Percentiles rank a stretch among this genome's conserved stretches.
phyloP scores from a whole-genome alignment of 441 rosid species.

The Pelargonium exstipulatum region DNA sequence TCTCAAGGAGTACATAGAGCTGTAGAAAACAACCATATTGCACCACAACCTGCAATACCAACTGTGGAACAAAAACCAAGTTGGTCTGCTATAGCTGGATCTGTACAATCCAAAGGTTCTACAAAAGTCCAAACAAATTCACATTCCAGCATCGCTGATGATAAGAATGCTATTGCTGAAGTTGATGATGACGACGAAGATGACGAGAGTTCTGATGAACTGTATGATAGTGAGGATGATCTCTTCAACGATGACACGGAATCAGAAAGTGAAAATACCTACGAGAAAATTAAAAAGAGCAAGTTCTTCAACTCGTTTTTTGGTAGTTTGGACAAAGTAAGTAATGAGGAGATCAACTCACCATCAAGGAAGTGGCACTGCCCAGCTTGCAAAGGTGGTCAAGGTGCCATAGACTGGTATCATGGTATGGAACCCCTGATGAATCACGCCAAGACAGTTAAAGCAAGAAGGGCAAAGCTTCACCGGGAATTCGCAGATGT shows the following conservation, averaged over 20 bases:
- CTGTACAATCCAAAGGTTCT: not conserved
- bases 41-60: not conserved
- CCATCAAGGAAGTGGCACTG: not conserved
- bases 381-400: not conserved
- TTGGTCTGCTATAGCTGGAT: slow-evolving; percentile 5
- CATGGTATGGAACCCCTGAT: slow-evolving; percentile 1
- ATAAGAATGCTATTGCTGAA: not conserved
- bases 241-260: not conserved
- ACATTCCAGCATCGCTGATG: not conserved
- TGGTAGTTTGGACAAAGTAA: not conserved
- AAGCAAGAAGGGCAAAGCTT: not conserved
- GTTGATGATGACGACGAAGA: not conserved
- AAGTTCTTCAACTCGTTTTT: not conserved
- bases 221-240: not conserved
- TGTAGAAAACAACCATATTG: not conserved
- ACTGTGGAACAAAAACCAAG: not conserved
- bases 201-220: not conserved
- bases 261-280: not conserved
- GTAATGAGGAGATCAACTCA: not conserved
- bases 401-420: slow-evolving; percentile 5
- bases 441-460: not conserved
- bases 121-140: not conserved
- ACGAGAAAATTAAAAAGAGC: not conserved
- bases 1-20: not conserved
- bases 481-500: not conserved